These are phyloP conservation scores for Heliocybe sulcata DNA, from an alignment of 1,284 basidiomycete genomes.

Conservation along the genomic window DNA sequence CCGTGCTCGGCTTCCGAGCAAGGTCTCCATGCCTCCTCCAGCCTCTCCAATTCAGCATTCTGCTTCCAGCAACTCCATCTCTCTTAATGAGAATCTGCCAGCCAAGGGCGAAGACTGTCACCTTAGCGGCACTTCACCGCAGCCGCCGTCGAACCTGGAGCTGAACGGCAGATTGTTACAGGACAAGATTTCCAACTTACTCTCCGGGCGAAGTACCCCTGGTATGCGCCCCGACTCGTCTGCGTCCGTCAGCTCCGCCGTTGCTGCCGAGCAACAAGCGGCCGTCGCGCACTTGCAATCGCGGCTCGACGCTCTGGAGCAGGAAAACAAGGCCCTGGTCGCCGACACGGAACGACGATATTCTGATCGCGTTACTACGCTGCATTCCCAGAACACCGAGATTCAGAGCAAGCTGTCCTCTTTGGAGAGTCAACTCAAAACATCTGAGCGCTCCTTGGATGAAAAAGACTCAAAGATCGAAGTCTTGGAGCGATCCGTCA, in stretches of 20 bases:
- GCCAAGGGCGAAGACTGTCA: slow-evolving; percentile 3
- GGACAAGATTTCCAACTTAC: slow-evolving; percentile 40
- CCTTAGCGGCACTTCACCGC: slow-evolving; percentile 2
- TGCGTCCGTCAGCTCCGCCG: slow-evolving; percentile 17
- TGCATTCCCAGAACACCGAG: slow-evolving; percentile 42
- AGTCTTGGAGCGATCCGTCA: slow-evolving; percentile 38
- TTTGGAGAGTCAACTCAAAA: slow-evolving; percentile 41
- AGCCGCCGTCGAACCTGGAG: slow-evolving; percentile 26
- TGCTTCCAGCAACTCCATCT: slow-evolving; percentile 21
- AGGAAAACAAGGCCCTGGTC: slow-evolving; percentile 41
- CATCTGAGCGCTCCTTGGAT: slow-evolving; percentile 35
- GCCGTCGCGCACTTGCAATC: slow-evolving; percentile 38
- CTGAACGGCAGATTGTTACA: slow-evolving; percentile 36
- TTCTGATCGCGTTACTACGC: slow-evolving; percentile 17
- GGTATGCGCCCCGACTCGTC: slow-evolving; percentile 21
- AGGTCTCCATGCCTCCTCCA: slow-evolving; percentile 74
- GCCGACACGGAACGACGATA: slow-evolving; percentile 7
- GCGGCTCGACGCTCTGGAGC: slow-evolving; percentile 46
- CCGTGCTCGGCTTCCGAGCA: slow-evolving; percentile 59
- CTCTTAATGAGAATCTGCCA: slow-evolving; percentile 21
- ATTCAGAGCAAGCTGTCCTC: slow-evolving; percentile 32
- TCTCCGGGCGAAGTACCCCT: slow-evolving; percentile 22
- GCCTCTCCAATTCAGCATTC: slow-evolving; percentile 40
- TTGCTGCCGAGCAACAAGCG: slow-evolving; percentile 23
- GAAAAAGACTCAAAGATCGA: slow-evolving; percentile 48